Evolutionary conservation across 176 grass and related monocot species (phyloP).

Genomic region (Eremochloa ophiuroides): DNA sequence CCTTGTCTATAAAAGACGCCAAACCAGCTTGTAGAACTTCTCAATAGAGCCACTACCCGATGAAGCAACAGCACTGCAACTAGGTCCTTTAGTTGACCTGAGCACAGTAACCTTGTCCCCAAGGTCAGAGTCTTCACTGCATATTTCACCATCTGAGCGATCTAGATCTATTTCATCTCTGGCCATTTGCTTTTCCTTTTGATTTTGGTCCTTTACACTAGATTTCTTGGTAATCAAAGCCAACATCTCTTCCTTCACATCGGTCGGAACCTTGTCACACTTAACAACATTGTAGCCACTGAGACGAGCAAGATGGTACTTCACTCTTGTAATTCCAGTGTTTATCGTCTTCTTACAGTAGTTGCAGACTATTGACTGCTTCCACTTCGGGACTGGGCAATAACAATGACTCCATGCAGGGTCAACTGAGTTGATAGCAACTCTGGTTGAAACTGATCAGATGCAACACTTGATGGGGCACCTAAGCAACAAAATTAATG

Average conservation of each 20-base stretch:
- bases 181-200: background rate
- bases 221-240: background rate
- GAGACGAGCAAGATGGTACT: no score
- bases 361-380: no score
- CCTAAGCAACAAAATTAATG: background rate
- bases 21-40: no score
- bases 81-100: background rate
- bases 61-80: background rate
- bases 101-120: background rate
- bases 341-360: no score
- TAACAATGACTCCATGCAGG: no score
- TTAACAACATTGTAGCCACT: no score
- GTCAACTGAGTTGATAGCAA: background rate
- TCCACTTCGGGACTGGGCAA: no score
- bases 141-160: background rate
- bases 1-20: no score
- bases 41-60: no score
- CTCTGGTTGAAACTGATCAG: background rate
- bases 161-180: background rate
- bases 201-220: background rate
- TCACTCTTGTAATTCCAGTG: no score
- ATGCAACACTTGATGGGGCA: background rate
- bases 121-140: background rate
- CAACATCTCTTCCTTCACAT: background rate
- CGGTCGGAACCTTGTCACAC: no score